Evolutionary conservation across 306 rosid species (phyloP), one percentile per base, ranked within the genome.

Genomic region (Cercis canadensis): DNA sequence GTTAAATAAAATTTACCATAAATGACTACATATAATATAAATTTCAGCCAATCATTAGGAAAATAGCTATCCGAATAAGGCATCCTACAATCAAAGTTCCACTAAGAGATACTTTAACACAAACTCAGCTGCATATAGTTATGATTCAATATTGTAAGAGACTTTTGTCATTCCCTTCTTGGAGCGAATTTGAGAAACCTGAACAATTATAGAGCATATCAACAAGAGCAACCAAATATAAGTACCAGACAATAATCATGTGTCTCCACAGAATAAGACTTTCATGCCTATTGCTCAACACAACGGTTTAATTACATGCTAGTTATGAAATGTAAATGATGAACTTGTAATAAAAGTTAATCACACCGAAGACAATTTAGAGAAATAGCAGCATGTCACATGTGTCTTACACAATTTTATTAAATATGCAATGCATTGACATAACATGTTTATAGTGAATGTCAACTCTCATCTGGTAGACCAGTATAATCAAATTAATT

Each of bases 161-260:
- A 90, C 89, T 78, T 88, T 90, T 34, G 92, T 88, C 43, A 44
- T 2, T 62, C 97, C 97, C 61, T 86, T 90, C 81, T 86, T 88
- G 0, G 85, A 78, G 13, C 97, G 88, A 69, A 86, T 81, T 80
- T 79, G 87, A 77, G 89, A 82, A 61, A 88, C 86, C 95, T 86
- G 86, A 46, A 68, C 70, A 86, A 75, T 54, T 19, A 56, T 62
- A 33, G 11, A 51, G 11, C 63, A 7, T 21, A 17, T 74, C 51
- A 78, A 11, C 7, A 21, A 17, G 12, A 18, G 60, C 75, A 60
- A 59, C 11, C 44, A 54, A 37, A 73, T 32, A 57, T 32, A 24
- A 24, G 9, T 3, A 72, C 21, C 21, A 44, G 17, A 43, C 59
- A 60, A 41, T 58, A 50, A 21, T 24, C 24, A 74, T 41, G 47